phyloP scores from a whole-genome alignment of 1,284 basidiomycete genomes.

The Anthracocystis panici-leucophaei region DNA sequence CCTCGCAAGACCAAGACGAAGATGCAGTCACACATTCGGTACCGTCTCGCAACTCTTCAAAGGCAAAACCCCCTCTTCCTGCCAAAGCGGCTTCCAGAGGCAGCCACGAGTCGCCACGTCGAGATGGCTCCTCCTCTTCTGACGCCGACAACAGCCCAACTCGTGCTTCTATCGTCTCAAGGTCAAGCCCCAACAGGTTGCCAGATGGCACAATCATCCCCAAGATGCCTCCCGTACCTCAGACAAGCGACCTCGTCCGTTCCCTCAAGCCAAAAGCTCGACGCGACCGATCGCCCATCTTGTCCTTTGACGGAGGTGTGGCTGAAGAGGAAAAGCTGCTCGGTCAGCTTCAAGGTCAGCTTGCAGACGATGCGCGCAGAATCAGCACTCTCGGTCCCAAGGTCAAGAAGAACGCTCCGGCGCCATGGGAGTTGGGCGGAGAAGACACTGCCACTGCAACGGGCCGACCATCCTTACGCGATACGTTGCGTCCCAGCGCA shows the following conservation, averaged over 20 bases:
- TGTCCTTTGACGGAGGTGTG: constrained; percentile 55
- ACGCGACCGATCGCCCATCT: constrained; percentile 54
- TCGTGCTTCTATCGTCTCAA: neutral
- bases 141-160: constrained; percentile 6
- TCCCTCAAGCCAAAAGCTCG: constrained; percentile 28
- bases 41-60: constrained; percentile 31
- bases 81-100: constrained; percentile 34
- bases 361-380: constrained; percentile 32
- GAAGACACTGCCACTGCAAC: constrained; percentile 29
- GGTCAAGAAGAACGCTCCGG: constrained; percentile 63
- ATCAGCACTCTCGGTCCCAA: constrained; percentile 58
- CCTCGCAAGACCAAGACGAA: neutral
- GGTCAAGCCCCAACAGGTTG: constrained; percentile 20
- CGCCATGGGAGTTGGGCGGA: constrained; percentile 61
- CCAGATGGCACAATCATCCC: constrained; percentile 51
- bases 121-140: constrained; percentile 8
- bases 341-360: constrained; percentile 27
- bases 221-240: constrained; percentile 57
- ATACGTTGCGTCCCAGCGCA: constrained; percentile 28
- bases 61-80: constrained; percentile 26
- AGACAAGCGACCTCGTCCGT: constrained; percentile 17
- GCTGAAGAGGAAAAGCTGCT: constrained; percentile 57
- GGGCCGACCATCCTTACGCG: constrained; percentile 39
- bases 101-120: constrained; percentile 30
- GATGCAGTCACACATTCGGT: constrained; percentile 1